phyloP scores from a whole-genome alignment of 768 basidiomycete species.

The Hortiboletus flavorubellus region DNA sequence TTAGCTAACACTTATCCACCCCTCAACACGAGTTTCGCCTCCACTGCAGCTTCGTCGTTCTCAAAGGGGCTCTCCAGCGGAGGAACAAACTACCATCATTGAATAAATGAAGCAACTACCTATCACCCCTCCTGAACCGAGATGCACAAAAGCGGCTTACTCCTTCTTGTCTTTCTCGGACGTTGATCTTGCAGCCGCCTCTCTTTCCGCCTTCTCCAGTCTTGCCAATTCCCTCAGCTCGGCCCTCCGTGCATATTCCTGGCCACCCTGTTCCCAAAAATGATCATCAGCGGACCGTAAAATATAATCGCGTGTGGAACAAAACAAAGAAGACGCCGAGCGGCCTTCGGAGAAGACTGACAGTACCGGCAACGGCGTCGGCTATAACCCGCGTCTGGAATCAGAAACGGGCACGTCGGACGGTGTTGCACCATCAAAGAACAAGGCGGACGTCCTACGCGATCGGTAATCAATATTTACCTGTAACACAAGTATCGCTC shows the following conservation, averaged over 20 bases:
- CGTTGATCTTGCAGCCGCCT: slow-evolving; percentile 13
- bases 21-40: background rate
- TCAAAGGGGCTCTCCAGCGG: background rate
- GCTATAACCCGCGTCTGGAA: slow-evolving; percentile 13
- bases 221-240: slow-evolving; percentile 46
- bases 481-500: slow-evolving; percentile 67
- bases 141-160: slow-evolving; percentile 9
- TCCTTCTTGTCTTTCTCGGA: slow-evolving; percentile 32
- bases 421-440: slow-evolving; percentile 2
- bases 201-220: slow-evolving; percentile 38
- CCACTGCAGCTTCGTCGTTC: background rate
- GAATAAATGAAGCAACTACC: slow-evolving; percentile 6
- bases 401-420: background rate
- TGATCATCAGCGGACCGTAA: slow-evolving; percentile 5
- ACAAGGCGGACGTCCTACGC: background rate
- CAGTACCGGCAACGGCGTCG: slow-evolving; percentile 2
- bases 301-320: slow-evolving; percentile 5
- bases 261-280: slow-evolving; percentile 60
- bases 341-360: background rate
- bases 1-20: slow-evolving; percentile 19
- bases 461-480: slow-evolving; percentile 39
- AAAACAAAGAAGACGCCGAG: slow-evolving; percentile 9
- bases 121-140: slow-evolving; percentile 5
- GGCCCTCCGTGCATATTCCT: slow-evolving; percentile 72
- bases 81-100: background rate